phyloP scores from a whole-genome alignment of 176 grass and related monocot genomes.

The Raddia guianensis region DNA sequence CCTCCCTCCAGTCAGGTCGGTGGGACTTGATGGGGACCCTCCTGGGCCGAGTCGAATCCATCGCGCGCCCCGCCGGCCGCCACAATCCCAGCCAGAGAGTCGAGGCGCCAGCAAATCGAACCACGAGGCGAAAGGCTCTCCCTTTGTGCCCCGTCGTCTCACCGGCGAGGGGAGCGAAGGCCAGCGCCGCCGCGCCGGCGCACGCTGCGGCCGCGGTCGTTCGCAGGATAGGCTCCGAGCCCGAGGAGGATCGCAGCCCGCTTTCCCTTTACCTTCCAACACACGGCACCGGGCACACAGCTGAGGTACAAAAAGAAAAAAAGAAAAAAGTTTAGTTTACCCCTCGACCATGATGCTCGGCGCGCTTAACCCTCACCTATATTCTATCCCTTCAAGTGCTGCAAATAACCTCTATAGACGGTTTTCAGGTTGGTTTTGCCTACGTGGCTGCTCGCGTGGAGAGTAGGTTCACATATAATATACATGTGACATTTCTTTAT shows the following conservation, averaged over 20 bases:
- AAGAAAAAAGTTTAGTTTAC: too few species aligned
- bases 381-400: too few species aligned
- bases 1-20: constrained; percentile 68
- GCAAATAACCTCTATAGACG: too few species aligned
- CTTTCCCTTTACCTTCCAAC: neutral
- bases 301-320: neutral
- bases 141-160: neutral
- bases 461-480: too few species aligned
- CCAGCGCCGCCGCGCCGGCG: neutral
- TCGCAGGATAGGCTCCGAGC: neutral
- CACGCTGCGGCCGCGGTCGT: neutral
- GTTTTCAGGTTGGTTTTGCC: too few species aligned
- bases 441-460: too few species aligned
- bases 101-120: neutral
- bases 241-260: neutral
- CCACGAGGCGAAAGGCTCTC: neutral
- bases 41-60: constrained; percentile 55
- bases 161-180: neutral
- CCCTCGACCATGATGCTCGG: too few species aligned
- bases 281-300: too few species aligned
- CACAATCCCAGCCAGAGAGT: neutral
- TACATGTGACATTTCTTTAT: too few species aligned
- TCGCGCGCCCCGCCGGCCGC: constrained; percentile 18
- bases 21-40: constrained; percentile 60
- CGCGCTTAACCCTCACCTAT: too few species aligned